Base-by-base conservation (phyloP, 2,329 filamentous ascomycete genomes). In the Aspergillus intermedius region DNA sequence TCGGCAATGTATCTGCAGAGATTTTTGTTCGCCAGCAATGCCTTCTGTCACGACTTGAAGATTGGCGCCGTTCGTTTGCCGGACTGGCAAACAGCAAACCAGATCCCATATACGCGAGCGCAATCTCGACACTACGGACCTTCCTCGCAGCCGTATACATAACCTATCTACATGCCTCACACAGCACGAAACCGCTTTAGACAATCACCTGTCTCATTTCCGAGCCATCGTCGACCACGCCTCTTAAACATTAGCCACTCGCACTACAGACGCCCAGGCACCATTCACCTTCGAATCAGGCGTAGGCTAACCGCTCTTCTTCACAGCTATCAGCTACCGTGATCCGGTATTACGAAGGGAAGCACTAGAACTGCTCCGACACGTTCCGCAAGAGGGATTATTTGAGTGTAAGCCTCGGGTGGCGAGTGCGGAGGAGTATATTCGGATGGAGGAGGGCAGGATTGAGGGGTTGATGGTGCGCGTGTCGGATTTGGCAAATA, bases 261-360 rank as follows among this genome's bases (percentile, higher is more conserved):
- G 63, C 9, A 58, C 55, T 1, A 58, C 60, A 34, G 52, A 60
- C 4, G 4, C 1, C 9, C 25, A 30, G 7, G 12, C 25, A 12
- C 61, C 59, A 5, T 67, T 63, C 23, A 66, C 62, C 4, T 66
- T 66, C 45, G 65, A 67, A 21, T 45, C 66, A 5, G 55, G 55
- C 12, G 46, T 66, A 13, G 61, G 54, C 1, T 39, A 61, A 8
- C 63, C 63, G 2, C 55, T 68, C 2, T 69, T 57, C 54, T 62
- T 67, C 22, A 63, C 61, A 1, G 57, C 56, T 22, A 50, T 66
- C 1, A 56, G 60, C 42, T 69, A 66, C 41, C 62, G 65, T 7
- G 59, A 68, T n/a, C 65, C 63, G 1, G 41, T 12, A 3, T 53
- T 59, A 10, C 61, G 66, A 34, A 63, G 66, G 2, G 41, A 48